These are phyloP conservation scores for Salix exigua DNA, from an alignment of 345 rosid genomes.

Conservation along the genomic window DNA sequence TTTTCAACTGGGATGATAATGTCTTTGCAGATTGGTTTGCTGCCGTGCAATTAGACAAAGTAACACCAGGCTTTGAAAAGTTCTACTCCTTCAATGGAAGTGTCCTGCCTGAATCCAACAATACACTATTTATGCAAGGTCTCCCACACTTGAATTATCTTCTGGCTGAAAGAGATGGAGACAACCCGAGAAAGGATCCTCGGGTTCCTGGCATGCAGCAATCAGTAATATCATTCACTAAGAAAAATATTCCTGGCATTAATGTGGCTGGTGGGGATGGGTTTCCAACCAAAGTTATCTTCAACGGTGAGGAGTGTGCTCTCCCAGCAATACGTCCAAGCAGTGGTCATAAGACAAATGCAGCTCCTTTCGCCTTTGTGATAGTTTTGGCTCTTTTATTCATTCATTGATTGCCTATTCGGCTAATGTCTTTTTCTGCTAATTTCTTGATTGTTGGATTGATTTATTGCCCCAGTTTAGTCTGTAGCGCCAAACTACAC, in stretches of 20 bases:
- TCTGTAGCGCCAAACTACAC: neutral
- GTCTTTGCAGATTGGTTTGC: slow-evolving; percentile 15
- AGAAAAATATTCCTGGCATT: slow-evolving; percentile 30
- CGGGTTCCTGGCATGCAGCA: slow-evolving; percentile 50
- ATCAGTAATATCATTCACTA: slow-evolving; percentile 39
- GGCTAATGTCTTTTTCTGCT: too few species aligned
- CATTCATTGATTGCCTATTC: neutral
- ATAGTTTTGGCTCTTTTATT: neutral
- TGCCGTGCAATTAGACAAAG: slow-evolving; percentile 21
- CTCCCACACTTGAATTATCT: slow-evolving; percentile 28
- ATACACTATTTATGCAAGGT: slow-evolving; percentile 21
- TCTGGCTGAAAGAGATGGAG: slow-evolving; percentile 30
- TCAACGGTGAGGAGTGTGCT: slow-evolving; percentile 47
- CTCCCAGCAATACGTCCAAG: slow-evolving; percentile 29
- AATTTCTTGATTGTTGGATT: too few species aligned
- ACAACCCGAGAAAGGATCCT: slow-evolving; percentile 38
- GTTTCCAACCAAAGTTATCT: slow-evolving; percentile 39
- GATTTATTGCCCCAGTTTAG: too few species aligned
- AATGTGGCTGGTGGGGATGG: slow-evolving; percentile 34
- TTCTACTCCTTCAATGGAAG: slow-evolving; percentile 23
- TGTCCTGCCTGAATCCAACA: slow-evolving; percentile 1
- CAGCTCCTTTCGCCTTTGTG: neutral
- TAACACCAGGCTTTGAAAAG: slow-evolving; percentile 15
- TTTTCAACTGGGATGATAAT: slow-evolving; percentile 27
- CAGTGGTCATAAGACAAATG: neutral